Evolutionary conservation across 2,329 filamentous ascomycete genomes (phyloP), one percentile per base, ranked within the genome.

Genomic region (Mollisia scopiformis): DNA sequence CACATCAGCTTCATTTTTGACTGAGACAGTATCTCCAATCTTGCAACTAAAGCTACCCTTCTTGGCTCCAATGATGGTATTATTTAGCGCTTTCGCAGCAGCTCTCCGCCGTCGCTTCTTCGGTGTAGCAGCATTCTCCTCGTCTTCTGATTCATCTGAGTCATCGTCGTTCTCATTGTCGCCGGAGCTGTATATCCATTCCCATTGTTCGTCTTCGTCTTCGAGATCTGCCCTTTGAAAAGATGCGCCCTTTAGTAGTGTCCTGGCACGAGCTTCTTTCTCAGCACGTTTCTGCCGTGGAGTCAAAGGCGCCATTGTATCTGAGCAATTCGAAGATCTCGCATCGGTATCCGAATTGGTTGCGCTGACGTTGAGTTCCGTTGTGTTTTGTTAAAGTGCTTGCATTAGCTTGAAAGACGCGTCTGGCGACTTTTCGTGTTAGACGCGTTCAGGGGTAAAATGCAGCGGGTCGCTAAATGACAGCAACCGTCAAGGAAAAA

Each of bases 1-100:
- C 70, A 92, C 92, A 41, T 86, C 85, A 3, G 91, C 92, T 39
- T 96, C 92, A 1, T 93, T 92, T 75, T 96, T 96, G 58, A 99
- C 82, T 41, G 98, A 81, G 35, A 98, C 89, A 21, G 87, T 85
- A 72, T 99, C 93, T 47, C 95, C 95, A 37, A 97, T 74, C 57
- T 79, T 83, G 77, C 93, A 97, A 72, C 89, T 84, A 66, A 97
- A 97, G 13, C 75, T 80, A 25, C 93, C 93, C 83, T 93, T 93
- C 27, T 52, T 68, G 21, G 94, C 95, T 3, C 92, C 95, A 41
- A 95, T 75, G 47, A 97, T 96, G 59, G 78, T 82, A 50, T 68
- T 74, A 25, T 76, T 69, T 16, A 61, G 65, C 21, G 62, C 59
- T 59, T 75, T 73, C 46, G 71, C 57, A 69, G 46, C 51, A 56